Evolutionary conservation across 2,329 filamentous ascomycete genomes (phyloP).

Genomic region (Penicillium brasilianum): DNA sequence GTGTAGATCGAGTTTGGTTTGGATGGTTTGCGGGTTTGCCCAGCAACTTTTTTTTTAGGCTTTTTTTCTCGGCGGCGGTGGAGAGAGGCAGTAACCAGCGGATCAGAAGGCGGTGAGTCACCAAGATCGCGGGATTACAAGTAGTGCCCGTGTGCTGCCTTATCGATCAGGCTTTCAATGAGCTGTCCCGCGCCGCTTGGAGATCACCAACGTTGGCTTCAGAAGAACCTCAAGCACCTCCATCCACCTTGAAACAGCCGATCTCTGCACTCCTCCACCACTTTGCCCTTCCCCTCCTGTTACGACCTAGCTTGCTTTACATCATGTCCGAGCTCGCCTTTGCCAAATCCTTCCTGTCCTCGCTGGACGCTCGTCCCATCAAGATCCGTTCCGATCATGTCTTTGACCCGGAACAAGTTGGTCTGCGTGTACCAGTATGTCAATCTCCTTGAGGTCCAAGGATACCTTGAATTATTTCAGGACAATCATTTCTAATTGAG

Average conservation of each 20-base stretch:
- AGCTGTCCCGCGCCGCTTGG: conserved; percentile 2
- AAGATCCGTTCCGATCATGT: conserved; percentile 91
- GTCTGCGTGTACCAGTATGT: conserved; percentile 75
- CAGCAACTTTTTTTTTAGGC: conserved; percentile 37
- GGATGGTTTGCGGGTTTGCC: conserved; percentile 21
- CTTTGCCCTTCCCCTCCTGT: no score
- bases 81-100: conserved; percentile 27
- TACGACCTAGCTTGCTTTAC: neutral
- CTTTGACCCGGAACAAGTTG: conserved; percentile 80
- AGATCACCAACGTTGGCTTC: neutral
- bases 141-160: conserved; percentile 15
- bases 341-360: conserved; percentile 79
- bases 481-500: neutral
- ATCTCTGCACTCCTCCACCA: neutral
- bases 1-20: conserved; percentile 42
- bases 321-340: conserved; percentile 83
- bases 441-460: neutral
- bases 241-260: neutral
- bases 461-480: neutral
- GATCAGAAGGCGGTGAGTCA: conserved; percentile 28
- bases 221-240: neutral
- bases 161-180: conserved; percentile 12
- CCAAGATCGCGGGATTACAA: neutral
- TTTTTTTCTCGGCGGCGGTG: conserved; percentile 39
- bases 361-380: conserved; percentile 75